Evolutionary conservation across 495 filamentous ascomycete species (phyloP), one percentile per base, ranked within the genome.

Genomic region (Aspergillus egyptiacus): DNA sequence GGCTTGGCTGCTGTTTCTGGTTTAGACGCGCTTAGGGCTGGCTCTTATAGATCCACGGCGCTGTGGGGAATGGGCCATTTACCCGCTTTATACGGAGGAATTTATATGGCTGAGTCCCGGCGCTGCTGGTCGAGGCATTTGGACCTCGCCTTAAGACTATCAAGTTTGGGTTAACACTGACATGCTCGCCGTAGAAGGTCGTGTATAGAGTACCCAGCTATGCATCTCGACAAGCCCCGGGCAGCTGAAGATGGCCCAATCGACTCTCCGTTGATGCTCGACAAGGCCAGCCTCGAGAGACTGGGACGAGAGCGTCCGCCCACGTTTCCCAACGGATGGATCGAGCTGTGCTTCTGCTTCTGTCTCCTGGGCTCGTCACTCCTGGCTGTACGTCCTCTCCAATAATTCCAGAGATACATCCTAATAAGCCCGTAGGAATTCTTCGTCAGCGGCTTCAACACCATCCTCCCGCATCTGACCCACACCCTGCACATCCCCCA

Each of bases 361-460:
- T 52, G 23, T 6, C 11, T 46, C 5, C 33, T 52, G 10, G 14
- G 34, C 3, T 52, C 50, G 6, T 37, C 33, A 35, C 27, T 46
- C 4, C 25, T 52, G 0, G 33, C 33, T 6, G 50, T 52, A 46
- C 11, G 41, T 18, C 25, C 20, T 15, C 17, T 13, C 30, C 13
- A 18, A 20, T 3, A 4, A 28, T 1, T 5, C 0, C 15, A 5
- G 13, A 14, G 13, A 14, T 10, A 2, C 0, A 32, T 32, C 13
- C 14, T 31, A 15, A 28, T 34, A 27, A 15, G 7, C 5, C n/a
- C 8, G 10, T 33, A 52, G 50, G 50, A 52, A 34, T 52, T 46
- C 35, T 52, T 52, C 19, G 19, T 52, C 50, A 46, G 41, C 27
- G 50, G 50, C 0, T 52, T 46, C 15, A 52, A 52, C 15, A 46